Percentiles rank a stretch among this genome's conserved stretches.
Evolutionary conservation across 2,329 filamentous ascomycete species (phyloP).

Genomic region (Fusarium mundagurra): DNA sequence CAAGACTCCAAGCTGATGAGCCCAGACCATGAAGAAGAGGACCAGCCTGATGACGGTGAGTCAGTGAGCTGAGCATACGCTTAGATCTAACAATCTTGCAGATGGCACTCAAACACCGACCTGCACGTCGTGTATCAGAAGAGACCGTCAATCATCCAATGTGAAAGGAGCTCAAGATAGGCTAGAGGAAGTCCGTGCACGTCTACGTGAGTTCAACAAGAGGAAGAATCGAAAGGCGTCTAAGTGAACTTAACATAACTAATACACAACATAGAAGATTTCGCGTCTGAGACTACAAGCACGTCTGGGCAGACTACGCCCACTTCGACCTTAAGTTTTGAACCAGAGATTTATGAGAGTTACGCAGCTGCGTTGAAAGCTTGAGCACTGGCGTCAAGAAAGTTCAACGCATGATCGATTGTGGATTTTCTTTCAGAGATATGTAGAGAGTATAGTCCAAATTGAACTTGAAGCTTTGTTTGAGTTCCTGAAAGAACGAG

Average conservation of each 20-base stretch:
- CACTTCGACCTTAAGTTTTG: not conserved
- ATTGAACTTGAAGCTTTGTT: accelerated
- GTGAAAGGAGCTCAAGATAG: accelerated
- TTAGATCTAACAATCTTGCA: not conserved
- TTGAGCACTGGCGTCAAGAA: accelerated
- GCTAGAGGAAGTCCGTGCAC: accelerated
- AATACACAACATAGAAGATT: not conserved
- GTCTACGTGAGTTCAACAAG: not conserved
- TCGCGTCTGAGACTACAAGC: not conserved
- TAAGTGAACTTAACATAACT: accelerated
- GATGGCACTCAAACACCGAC: not conserved
- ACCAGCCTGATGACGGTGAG: not conserved
- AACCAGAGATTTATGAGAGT: no score
- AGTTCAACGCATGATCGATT: accelerated
- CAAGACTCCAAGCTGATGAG: no score
- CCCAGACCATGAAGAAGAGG: no score
- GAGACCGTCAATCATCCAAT: not conserved
- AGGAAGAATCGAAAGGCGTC: accelerated
- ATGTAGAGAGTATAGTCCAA: not conserved
- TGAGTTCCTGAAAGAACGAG: accelerated
- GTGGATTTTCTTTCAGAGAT: accelerated
- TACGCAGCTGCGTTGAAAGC: not conserved
- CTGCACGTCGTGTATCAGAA: accelerated
- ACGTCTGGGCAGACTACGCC: not conserved
- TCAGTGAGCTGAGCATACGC: accelerated